These are phyloP conservation scores for Pythium myriotylum DNA, from an alignment of 352 stramenopile genomes.

Conservation along the genomic window DNA sequence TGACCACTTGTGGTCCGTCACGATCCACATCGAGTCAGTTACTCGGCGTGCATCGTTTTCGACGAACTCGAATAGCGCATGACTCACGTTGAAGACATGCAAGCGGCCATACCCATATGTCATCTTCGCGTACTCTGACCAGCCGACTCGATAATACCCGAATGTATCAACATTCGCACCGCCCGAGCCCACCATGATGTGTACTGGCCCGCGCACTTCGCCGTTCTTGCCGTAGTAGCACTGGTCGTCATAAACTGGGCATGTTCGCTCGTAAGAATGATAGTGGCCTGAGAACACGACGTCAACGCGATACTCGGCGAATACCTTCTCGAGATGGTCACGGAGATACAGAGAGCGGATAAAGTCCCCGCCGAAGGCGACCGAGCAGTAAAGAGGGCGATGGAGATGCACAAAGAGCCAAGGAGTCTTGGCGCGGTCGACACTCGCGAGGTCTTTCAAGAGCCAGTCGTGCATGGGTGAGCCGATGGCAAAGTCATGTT, in stretches of 20 bases:
- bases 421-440: slow-evolving; percentile 28
- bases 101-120: slow-evolving; percentile 41
- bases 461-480: slow-evolving; percentile 35
- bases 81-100: slow-evolving; percentile 38
- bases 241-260: slow-evolving; percentile 24
- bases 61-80: slow-evolving; percentile 42
- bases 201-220: slow-evolving; percentile 22
- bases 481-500: slow-evolving; percentile 27
- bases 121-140: slow-evolving; percentile 25
- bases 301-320: slow-evolving; percentile 28
- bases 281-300: slow-evolving; percentile 34
- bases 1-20: slow-evolving; percentile 38
- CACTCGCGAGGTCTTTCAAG: slow-evolving; percentile 21
- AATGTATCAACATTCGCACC: slow-evolving; percentile 21
- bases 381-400: slow-evolving; percentile 32
- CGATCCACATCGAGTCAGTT: slow-evolving; percentile 34
- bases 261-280: slow-evolving; percentile 38
- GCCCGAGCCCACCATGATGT: slow-evolving; percentile 48
- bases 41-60: slow-evolving; percentile 26
- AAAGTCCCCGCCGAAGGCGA: slow-evolving; percentile 12
- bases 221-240: slow-evolving; percentile 23
- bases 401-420: slow-evolving; percentile 36
- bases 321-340: slow-evolving; percentile 21
- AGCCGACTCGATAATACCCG: slow-evolving; percentile 12
- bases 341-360: slow-evolving; percentile 18